Evolutionary conservation across 2,329 filamentous ascomycete species (phyloP).

Genomic region (Aspergillus tanneri): DNA sequence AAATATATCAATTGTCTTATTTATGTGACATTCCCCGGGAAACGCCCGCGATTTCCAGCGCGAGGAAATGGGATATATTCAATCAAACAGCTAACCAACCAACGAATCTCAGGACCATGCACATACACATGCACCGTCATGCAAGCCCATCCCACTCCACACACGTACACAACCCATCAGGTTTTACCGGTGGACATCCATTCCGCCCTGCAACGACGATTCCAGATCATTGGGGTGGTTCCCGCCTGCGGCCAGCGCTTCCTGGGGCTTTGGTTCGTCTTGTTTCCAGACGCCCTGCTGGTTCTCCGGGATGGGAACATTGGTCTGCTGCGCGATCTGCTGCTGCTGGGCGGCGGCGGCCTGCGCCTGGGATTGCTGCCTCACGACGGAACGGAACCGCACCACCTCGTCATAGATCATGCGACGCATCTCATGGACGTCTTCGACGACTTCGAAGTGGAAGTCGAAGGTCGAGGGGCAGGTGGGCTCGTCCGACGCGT

Average conservation of each 20-base stretch:
- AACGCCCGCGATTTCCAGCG: no score
- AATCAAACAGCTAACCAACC: no score
- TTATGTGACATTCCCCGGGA: no score
- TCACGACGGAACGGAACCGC: conserved; percentile 69
- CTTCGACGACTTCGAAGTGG: conserved; percentile 95
- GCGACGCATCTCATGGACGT: conserved; percentile 89
- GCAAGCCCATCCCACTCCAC: no score
- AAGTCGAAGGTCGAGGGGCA: conserved; percentile 97
- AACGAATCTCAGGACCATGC: no score
- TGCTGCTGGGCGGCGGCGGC: conserved; percentile 38
- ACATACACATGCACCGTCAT: background rate
- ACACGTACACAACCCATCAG: conserved; percentile 7
- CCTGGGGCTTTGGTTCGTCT: conserved; percentile 64
- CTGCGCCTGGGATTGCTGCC: conserved; percentile 50
- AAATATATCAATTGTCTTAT: no score
- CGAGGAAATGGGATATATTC: no score
- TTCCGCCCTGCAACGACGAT: conserved; percentile 55
- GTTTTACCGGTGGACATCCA: conserved; percentile 48
- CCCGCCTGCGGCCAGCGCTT: conserved; percentile 45
- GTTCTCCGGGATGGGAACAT: conserved; percentile 63
- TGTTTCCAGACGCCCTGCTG: conserved; percentile 55
- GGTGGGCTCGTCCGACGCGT: conserved; percentile 89
- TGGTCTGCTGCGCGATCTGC: conserved; percentile 43
- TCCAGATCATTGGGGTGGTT: conserved; percentile 48
- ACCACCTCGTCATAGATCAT: conserved; percentile 97